A percentile compares a stretch with the other conserved stretches of the same genome.
Evolutionary conservation across 352 stramenopile genomes (phyloP).

Genomic region (Phytophthora quininea): DNA sequence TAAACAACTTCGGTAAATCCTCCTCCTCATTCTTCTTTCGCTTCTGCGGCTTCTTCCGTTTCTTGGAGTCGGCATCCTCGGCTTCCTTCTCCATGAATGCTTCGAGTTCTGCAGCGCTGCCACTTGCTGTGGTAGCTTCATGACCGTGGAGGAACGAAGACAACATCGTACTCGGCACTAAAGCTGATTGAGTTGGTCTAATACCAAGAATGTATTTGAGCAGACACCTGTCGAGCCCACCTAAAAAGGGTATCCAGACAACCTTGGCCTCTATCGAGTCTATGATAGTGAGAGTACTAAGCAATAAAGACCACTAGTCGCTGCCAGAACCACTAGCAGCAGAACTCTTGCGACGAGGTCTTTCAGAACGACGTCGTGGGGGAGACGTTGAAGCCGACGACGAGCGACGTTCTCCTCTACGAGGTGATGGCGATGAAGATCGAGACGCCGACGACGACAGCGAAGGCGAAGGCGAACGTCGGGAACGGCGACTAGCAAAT

Average conservation of each 20-base stretch:
- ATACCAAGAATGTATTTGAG: slow-evolving; percentile 30
- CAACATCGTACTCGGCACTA: slow-evolving; percentile 10
- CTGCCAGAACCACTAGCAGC: slow-evolving; percentile 23
- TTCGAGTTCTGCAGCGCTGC: slow-evolving; percentile 51
- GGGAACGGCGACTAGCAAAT: slow-evolving; percentile 22
- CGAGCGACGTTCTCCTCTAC: slow-evolving; percentile 21
- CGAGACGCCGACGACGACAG: slow-evolving; percentile 28
- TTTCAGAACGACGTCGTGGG: slow-evolving; percentile 26
- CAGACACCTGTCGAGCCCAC: not conserved
- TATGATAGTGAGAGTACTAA: not conserved
- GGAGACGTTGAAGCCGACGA: slow-evolving; percentile 25
- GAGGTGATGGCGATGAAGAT: slow-evolving; percentile 38
- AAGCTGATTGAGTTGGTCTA: slow-evolving; percentile 14
- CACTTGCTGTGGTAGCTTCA: slow-evolving; percentile 22
- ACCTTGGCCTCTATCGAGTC: not conserved
- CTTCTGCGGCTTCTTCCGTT: slow-evolving; percentile 39
- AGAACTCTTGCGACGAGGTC: slow-evolving; percentile 29
- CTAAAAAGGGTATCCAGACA: not conserved
- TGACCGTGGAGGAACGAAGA: slow-evolving; percentile 21
- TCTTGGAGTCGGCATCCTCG: slow-evolving; percentile 38
- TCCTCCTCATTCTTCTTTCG: slow-evolving; percentile 32
- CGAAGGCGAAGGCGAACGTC: slow-evolving; percentile 30
- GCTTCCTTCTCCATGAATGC: slow-evolving; percentile 61
- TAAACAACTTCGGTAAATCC: slow-evolving; percentile 64
- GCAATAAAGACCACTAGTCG: slow-evolving; percentile 17